phyloP scores from a whole-genome alignment of 2,329 filamentous ascomycete genomes.

The Sporothrix pallida region DNA sequence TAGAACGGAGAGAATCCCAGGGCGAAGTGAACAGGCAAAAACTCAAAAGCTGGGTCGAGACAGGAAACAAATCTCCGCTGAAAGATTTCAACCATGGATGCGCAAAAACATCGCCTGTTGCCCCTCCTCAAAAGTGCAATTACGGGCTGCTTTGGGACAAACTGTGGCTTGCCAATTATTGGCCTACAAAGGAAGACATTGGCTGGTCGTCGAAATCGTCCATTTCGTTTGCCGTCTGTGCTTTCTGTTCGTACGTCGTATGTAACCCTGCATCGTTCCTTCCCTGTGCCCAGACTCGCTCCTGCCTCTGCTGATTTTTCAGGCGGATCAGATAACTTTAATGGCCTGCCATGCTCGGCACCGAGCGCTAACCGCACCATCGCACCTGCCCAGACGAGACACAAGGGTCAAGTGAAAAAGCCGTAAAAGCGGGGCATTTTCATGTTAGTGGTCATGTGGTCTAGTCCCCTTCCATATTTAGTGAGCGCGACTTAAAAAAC shows the following conservation, averaged over 20 bases:
- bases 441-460: no score
- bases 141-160: background rate
- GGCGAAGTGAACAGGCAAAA: background rate
- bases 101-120: background rate
- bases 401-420: background rate
- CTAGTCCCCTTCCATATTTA: background rate
- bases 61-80: background rate
- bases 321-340: slow-evolving; percentile 33
- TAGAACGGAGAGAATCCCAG: no score
- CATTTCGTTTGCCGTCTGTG: no score
- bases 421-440: background rate
- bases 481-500: no score
- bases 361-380: background rate
- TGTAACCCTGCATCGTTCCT: slow-evolving; percentile 10
- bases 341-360: background rate
- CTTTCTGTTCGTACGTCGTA: background rate
- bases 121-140: background rate
- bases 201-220: background rate
- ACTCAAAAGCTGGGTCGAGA: background rate
- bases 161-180: background rate
- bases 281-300: slow-evolving; percentile 5
- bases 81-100: background rate
- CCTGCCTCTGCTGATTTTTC: background rate
- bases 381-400: background rate
- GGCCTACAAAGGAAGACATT: no score